phyloP scores from a whole-genome alignment of 2,329 filamentous ascomycete species.

The Rutstroemia sp. region DNA sequence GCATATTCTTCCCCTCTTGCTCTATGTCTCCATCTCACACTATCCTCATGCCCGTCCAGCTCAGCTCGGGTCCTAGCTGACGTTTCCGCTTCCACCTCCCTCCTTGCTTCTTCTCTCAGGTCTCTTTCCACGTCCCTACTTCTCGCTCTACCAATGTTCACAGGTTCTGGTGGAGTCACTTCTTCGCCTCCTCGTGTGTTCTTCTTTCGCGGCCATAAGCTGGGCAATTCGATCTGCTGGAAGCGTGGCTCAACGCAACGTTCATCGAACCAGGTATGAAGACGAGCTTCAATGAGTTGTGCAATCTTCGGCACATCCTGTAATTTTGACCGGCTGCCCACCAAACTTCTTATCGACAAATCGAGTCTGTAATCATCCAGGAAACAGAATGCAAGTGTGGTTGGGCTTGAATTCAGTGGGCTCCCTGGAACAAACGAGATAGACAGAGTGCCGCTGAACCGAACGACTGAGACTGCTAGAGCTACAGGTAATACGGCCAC shows the following conservation, averaged over 20 bases:
- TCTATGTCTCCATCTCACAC: constrained; percentile 28
- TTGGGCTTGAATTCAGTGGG: constrained; percentile 61
- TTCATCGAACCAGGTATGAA: constrained; percentile 85
- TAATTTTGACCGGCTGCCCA: constrained; percentile 70
- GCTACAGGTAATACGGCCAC: constrained; percentile 89
- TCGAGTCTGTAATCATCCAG: constrained; percentile 81
- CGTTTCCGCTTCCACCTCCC: constrained; percentile 40
- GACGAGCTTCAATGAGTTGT: constrained; percentile 69
- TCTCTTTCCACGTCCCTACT: constrained; percentile 47
- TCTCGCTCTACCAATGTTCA: constrained; percentile 45
- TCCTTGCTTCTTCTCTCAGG: constrained; percentile 42
- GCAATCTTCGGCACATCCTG: constrained; percentile 88
- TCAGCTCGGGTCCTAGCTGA: constrained; percentile 18
- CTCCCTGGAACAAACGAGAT: constrained; percentile 83
- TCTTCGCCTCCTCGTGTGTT: constrained; percentile 67
- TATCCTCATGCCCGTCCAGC: constrained; percentile 27
- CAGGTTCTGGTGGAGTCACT: constrained; percentile 33
- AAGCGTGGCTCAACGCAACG: constrained; percentile 79
- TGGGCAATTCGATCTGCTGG: constrained; percentile 78
- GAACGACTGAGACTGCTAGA: constrained; percentile 80
- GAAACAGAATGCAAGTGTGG: constrained; percentile 92
- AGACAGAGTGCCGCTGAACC: constrained; percentile 90
- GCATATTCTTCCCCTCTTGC: constrained; percentile 30
- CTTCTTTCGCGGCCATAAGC: constrained; percentile 75
- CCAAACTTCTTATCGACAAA: constrained; percentile 70